Evolutionary conservation across 1,284 basidiomycete species (phyloP).

Genomic region (Cerioporus squamosus): DNA sequence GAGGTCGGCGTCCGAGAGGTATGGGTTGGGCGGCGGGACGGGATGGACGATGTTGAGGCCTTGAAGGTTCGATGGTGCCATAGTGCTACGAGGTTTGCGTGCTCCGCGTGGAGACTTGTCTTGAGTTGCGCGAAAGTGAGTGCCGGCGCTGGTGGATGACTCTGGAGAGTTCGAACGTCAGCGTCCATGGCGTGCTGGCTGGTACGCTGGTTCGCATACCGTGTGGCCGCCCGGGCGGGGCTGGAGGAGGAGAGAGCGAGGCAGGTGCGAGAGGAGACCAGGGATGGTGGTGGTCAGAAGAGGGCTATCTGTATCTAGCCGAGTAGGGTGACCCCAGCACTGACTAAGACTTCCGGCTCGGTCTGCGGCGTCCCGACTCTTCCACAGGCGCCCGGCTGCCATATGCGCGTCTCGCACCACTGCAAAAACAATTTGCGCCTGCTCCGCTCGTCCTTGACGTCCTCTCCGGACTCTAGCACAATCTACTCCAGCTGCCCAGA

Average conservation of each 20-base stretch:
- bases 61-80: slow-evolving; percentile 68
- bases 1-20: slow-evolving; percentile 56
- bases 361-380: slow-evolving; percentile 27
- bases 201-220: slow-evolving; percentile 13
- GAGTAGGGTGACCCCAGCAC: slow-evolving; percentile 4
- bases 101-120: slow-evolving; percentile 5
- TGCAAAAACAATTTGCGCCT: background rate
- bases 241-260: background rate
- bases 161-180: background rate
- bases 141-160: background rate
- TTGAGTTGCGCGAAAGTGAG: slow-evolving; percentile 4
- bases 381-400: slow-evolving; percentile 43
- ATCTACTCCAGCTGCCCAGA: too few species aligned
- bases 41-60: slow-evolving; percentile 78
- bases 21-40: slow-evolving; percentile 45
- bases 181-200: background rate
- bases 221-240: background rate
- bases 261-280: background rate
- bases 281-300: slow-evolving; percentile 22
- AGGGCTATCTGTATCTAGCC: slow-evolving; percentile 22
- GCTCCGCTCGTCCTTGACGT: too few species aligned
- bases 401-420: background rate
- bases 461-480: too few species aligned
- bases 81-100: slow-evolving; percentile 26
- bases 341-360: slow-evolving; percentile 30